Evolutionary conservation across 306 rosid species (phyloP).

Genomic region (Pachyrhizus erosus): DNA sequence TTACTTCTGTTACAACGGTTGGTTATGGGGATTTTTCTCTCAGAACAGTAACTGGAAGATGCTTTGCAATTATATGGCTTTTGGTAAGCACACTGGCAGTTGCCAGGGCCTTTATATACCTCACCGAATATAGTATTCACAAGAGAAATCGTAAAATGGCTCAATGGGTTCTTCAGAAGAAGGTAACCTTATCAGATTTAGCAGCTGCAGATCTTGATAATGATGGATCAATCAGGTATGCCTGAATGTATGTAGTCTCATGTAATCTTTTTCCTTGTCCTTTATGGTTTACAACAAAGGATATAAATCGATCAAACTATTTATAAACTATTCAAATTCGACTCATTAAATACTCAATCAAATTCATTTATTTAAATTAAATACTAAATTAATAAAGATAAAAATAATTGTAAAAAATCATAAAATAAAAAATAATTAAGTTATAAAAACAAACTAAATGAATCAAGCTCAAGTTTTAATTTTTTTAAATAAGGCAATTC

Average conservation of each 20-base stretch:
- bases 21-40: slow-evolving; percentile 78
- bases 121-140: slow-evolving; percentile 70
- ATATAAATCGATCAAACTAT: too few relatives aligned
- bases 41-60: slow-evolving; percentile 57
- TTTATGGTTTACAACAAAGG: too few relatives aligned
- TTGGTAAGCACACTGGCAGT: slow-evolving; percentile 74
- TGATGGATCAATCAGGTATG: slow-evolving; percentile 83
- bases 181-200: slow-evolving; percentile 67
- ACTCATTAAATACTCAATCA: too few relatives aligned
- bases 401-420: too few relatives aligned
- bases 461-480: too few relatives aligned
- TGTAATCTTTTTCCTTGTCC: background rate
- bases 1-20: slow-evolving; percentile 78
- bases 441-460: too few relatives aligned
- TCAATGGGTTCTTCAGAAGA: slow-evolving; percentile 69
- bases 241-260: background rate
- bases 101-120: slow-evolving; percentile 68
- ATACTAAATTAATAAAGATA: too few relatives aligned
- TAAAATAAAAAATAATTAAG: too few relatives aligned
- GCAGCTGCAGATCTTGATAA: slow-evolving; percentile 76
- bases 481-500: too few relatives aligned
- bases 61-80: slow-evolving; percentile 75
- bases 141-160: slow-evolving; percentile 67
- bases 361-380: too few relatives aligned
- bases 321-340: too few relatives aligned